Conservation (phyloP, 495 filamentous ascomycete species). For the Aspergillus diversus region DNA sequence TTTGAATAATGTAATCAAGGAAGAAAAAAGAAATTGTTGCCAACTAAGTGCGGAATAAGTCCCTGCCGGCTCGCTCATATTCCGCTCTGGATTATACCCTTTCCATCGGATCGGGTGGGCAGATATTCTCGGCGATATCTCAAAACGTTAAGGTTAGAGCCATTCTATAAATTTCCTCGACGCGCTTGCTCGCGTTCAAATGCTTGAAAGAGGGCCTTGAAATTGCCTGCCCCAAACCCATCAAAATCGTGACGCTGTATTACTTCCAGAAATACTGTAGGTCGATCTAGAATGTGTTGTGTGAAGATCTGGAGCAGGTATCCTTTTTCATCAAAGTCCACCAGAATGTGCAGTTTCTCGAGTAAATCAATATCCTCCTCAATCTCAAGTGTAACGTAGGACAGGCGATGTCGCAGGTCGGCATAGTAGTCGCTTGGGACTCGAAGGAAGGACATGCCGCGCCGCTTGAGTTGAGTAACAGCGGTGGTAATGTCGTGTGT, state of each 20-base stretch:
- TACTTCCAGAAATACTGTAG: conserved; percentile 85
- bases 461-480: conserved; percentile 63
- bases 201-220: conserved; percentile 84
- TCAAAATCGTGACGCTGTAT: conserved; percentile 80
- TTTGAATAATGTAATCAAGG: not conserved
- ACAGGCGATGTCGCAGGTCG: conserved; percentile 62
- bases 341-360: conserved; percentile 66
- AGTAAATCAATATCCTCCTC: conserved; percentile 69
- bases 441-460: conserved; percentile 78
- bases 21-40: not conserved
- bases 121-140: too few species aligned
- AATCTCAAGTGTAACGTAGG: conserved; percentile 46
- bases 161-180: conserved; percentile 27
- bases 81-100: conserved; percentile 13
- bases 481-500: conserved; percentile 69
- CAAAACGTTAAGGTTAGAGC: not conserved
- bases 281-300: conserved; percentile 80
- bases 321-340: conserved; percentile 83
- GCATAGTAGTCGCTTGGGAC: conserved; percentile 76
- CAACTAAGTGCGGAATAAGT: conserved; percentile 17
- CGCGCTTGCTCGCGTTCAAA: conserved; percentile 79
- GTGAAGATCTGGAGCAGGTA: conserved; percentile 82
- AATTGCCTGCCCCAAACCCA: conserved; percentile 86
- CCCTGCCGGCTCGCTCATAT: conserved; percentile 10
- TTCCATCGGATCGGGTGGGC: not conserved